Evolutionary conservation across 176 grass and related monocot species (phyloP).

Genomic region (sorghum (Sorghum bicolor)): Sorghum_bicolor_NCBIv3 NC_012874.2:66374001-66374500

Average conservation of each 20-base stretch:
- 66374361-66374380: slow-evolving; percentile 80
- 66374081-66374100: not conserved
- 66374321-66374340: slow-evolving; percentile 59
- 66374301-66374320: slow-evolving; percentile 64
- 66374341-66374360: slow-evolving; percentile 67
- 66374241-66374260: slow-evolving; percentile 73
- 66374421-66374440: slow-evolving; percentile 66
- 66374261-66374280: slow-evolving; percentile 70
- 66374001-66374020: not conserved
- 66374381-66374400: slow-evolving; percentile 78
- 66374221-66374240: slow-evolving; percentile 76
- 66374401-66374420: slow-evolving; percentile 80
- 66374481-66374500: slow-evolving; percentile 41
- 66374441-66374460: slow-evolving; percentile 24
- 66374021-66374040: not conserved
- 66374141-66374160: not conserved
- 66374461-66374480: slow-evolving; percentile 39
- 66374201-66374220: slow-evolving; percentile 73
- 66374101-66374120: slow-evolving; percentile 11
- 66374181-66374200: slow-evolving; percentile 73
- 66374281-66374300: slow-evolving; percentile 75
- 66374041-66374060: not conserved
- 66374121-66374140: not conserved
- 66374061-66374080: not conserved
- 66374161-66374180: slow-evolving; percentile 55